Evolutionary conservation across 1,284 basidiomycete species (phyloP).

Genomic region (Peniophora sp.): DNA sequence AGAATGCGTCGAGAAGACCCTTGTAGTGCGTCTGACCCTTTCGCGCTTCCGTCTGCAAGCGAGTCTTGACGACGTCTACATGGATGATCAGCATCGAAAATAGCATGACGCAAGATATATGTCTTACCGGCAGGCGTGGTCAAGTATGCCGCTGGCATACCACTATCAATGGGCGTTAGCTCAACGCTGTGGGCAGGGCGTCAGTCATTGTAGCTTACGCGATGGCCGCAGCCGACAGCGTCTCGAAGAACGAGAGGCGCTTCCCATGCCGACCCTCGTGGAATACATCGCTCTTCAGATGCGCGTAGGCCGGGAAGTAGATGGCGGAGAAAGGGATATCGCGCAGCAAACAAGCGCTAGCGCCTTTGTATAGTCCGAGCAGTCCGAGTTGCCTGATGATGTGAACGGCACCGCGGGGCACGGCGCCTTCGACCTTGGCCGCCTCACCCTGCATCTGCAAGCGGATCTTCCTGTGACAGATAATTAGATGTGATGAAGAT

Average conservation of each 20-base stretch:
- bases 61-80: conserved; percentile 96
- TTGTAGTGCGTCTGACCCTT: conserved; percentile 92
- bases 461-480: conserved; percentile 77
- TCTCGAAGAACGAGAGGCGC: conserved; percentile 86
- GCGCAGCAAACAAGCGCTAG: conserved; percentile 80
- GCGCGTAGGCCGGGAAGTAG: conserved; percentile 76
- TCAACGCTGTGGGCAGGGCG: conserved; percentile 16
- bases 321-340: conserved; percentile 94
- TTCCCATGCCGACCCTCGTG: conserved; percentile 95
- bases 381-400: conserved; percentile 92
- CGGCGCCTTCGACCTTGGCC: conserved; percentile 73
- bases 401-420: conserved; percentile 81
- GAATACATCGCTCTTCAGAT: conserved; percentile 90
- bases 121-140: conserved; percentile 73
- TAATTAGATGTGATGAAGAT: conserved; percentile 5
- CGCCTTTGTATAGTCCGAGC: conserved; percentile 88
- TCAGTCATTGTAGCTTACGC: conserved; percentile 46
- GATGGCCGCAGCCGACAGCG: conserved; percentile 74
- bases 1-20: conserved; percentile 84
- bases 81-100: conserved; percentile 19
- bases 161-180: conserved; percentile 36
- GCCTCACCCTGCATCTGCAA: conserved; percentile 95
- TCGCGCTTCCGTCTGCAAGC: conserved; percentile 91
- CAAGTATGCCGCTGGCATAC: conserved; percentile 91
- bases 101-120: neutral